phyloP scores from a whole-genome alignment of 495 filamentous ascomycete species.

The Podospora bellae-mahoneyi region DNA sequence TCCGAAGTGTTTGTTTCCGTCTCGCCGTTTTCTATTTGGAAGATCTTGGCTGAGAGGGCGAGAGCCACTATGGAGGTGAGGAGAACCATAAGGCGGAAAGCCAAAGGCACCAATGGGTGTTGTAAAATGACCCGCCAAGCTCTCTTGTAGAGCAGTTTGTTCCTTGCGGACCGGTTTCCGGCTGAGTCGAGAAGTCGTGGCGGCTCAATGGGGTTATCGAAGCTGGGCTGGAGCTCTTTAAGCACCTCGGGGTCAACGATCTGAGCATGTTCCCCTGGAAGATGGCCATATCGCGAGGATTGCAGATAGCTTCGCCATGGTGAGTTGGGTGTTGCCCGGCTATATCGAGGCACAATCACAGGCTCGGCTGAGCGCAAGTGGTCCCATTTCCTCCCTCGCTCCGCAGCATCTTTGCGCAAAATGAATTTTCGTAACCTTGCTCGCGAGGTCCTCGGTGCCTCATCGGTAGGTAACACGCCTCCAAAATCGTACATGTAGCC shows the following conservation, averaged over 20 bases:
- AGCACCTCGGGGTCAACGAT: conserved; percentile 43
- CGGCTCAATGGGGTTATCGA: conserved; percentile 37
- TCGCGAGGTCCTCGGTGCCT: conserved; percentile 17
- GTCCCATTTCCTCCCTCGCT: conserved; percentile 55
- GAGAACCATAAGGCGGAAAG: conserved; percentile 78
- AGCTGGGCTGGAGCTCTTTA: conserved; percentile 48
- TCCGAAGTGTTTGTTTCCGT: conserved; percentile 43
- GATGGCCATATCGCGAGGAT: conserved; percentile 50
- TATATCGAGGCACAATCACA: conserved; percentile 51
- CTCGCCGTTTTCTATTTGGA: conserved; percentile 50
- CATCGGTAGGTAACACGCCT: conserved; percentile 26
- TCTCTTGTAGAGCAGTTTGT: conserved; percentile 40
- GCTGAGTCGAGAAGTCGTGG: conserved; percentile 19
- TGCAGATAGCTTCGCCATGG: conserved; percentile 49
- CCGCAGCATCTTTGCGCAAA: conserved; percentile 33
- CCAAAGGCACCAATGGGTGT: conserved; percentile 81
- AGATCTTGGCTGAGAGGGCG: conserved; percentile 74
- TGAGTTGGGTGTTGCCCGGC: conserved; percentile 36
- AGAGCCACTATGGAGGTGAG: conserved; percentile 78
- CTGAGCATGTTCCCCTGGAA: conserved; percentile 43
- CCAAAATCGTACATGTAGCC: conserved; percentile 49
- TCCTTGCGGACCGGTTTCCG: conserved; percentile 20
- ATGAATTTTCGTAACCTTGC: conserved; percentile 30
- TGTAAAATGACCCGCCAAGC: conserved; percentile 55
- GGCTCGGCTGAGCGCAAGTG: conserved; percentile 53